Conservation (phyloP, 345 rosid genomes). For the Euclidium syriacum region DNA sequence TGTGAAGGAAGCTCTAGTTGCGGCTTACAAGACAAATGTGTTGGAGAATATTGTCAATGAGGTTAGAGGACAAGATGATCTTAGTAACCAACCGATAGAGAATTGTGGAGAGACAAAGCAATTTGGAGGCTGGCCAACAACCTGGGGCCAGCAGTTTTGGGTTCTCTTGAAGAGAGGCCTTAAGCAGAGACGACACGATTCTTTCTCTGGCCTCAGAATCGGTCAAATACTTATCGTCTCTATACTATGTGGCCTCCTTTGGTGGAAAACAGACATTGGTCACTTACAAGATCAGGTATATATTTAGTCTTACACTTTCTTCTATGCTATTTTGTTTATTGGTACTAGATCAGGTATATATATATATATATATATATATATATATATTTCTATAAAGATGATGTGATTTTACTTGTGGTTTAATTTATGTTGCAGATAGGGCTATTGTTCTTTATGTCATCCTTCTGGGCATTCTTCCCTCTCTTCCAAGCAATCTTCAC, state of each 20-base stretch:
- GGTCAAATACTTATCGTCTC: conserved; percentile 69
- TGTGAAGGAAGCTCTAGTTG: conserved; percentile 34
- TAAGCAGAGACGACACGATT: conserved; percentile 76
- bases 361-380: background rate
- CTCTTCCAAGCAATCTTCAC: conserved; percentile 71
- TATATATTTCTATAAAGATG: background rate
- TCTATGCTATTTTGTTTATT: background rate
- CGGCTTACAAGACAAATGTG: conserved; percentile 35
- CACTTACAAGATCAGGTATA: conserved; percentile 67
- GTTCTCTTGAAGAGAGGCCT: conserved; percentile 70
- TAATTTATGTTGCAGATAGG: conserved; percentile 48
- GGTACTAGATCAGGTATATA: background rate
- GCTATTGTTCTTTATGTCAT: conserved; percentile 56
- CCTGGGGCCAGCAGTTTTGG: conserved; percentile 80
- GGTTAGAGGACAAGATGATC: conserved; percentile 18
- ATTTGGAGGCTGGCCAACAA: conserved; percentile 63
- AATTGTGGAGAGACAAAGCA: conserved; percentile 16
- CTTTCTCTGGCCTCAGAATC: conserved; percentile 61
- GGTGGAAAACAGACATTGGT: conserved; percentile 61
- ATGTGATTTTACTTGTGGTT: background rate
- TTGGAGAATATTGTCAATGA: conserved; percentile 34
- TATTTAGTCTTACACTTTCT: background rate
- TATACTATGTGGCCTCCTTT: conserved; percentile 71
- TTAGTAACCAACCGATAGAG: conserved; percentile 5
- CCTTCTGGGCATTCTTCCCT: conserved; percentile 71